Conservation (phyloP, 345 rosid genomes). For the Syzygium grande region DNA sequence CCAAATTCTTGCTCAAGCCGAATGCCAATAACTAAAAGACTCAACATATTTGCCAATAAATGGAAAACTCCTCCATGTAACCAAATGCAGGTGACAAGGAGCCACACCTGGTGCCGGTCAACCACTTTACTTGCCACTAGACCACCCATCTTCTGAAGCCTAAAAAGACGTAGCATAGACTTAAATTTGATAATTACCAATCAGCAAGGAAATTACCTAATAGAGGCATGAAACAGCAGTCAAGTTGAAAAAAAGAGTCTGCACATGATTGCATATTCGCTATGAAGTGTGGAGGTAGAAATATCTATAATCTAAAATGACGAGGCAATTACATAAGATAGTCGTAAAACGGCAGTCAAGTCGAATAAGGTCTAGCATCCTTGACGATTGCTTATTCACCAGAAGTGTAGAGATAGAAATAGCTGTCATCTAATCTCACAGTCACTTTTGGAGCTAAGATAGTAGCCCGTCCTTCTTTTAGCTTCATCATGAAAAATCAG, state of each 20-base stretch:
- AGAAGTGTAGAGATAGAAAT: background rate
- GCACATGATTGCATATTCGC: background rate
- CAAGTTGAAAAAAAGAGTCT: background rate
- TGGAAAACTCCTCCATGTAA: slow-evolving; percentile 89
- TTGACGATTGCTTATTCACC: background rate
- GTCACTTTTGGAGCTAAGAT: background rate
- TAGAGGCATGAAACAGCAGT: background rate
- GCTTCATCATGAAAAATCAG: background rate
- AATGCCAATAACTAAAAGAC: slow-evolving; percentile 74
- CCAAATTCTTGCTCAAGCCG: slow-evolving; percentile 94
- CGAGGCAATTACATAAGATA: background rate
- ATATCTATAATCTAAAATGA: background rate
- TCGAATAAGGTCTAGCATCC: background rate
- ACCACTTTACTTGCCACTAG: slow-evolving; percentile 54
- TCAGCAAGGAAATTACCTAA: background rate
- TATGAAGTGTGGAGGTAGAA: background rate
- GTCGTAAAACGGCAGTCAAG: background rate
- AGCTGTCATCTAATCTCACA: background rate
- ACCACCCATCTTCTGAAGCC: slow-evolving; percentile 82
- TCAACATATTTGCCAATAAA: slow-evolving; percentile 75
- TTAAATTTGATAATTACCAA: background rate
- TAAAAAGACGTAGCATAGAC: slow-evolving; percentile 1
- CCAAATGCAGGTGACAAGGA: slow-evolving; percentile 80
- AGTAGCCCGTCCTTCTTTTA: background rate
- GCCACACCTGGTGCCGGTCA: slow-evolving; percentile 68